These are phyloP conservation scores for Paracorniculantispora psalliotae DNA, from an alignment of 2,329 filamentous ascomycete genomes.

Conservation along the genomic window DNA sequence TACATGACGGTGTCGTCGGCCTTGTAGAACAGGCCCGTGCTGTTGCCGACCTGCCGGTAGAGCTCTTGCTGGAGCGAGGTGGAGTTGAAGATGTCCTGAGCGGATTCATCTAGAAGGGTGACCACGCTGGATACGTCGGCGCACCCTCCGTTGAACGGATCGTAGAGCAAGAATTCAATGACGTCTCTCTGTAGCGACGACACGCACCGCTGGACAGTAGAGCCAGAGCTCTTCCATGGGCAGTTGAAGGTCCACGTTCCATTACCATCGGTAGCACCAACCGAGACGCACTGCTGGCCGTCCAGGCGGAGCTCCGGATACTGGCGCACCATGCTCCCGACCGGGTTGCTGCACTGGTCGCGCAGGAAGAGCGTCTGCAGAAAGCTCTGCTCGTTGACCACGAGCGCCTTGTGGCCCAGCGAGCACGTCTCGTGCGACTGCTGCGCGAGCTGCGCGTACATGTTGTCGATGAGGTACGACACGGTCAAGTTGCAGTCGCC, in stretches of 20 bases:
- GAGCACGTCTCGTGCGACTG: constrained; percentile 29
- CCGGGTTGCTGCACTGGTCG: constrained; percentile 31
- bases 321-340: constrained; percentile 22
- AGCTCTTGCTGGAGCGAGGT: constrained; percentile 24
- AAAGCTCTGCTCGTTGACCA: constrained; percentile 21
- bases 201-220: constrained; percentile 26
- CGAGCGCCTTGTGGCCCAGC: background rate
- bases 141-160: constrained; percentile 32
- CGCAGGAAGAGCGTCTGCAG: constrained; percentile 27
- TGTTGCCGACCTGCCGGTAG: constrained; percentile 21
- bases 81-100: constrained; percentile 25
- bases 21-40: constrained; percentile 17
- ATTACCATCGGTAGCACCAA: constrained; percentile 22
- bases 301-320: constrained; percentile 30
- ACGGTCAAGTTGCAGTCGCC: constrained; percentile 28
- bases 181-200: constrained; percentile 27
- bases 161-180: constrained; percentile 28
- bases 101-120: constrained; percentile 26
- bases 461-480: constrained; percentile 27
- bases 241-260: constrained; percentile 33
- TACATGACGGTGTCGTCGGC: constrained; percentile 24
- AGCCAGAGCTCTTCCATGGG: constrained; percentile 29
- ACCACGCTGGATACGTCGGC: constrained; percentile 31
- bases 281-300: constrained; percentile 25
- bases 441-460: constrained; percentile 30